Base-by-base conservation (phyloP, 2,329 filamentous ascomycete genomes). In the Alternaria tenuissima region DNA sequence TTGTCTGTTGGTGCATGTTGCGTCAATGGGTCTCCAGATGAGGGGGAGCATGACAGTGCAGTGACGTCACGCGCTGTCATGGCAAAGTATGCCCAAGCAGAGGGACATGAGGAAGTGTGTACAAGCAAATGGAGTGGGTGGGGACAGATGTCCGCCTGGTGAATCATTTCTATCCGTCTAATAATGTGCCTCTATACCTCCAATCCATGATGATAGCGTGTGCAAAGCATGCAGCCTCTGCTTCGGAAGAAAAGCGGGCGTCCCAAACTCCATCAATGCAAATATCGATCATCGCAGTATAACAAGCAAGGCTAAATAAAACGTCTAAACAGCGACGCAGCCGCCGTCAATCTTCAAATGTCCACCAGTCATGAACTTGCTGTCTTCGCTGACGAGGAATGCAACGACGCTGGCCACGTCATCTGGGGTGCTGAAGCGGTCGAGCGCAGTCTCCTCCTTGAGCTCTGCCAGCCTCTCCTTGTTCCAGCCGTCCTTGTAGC, bases 331-430 rank as follows among this genome's bases (percentile, higher is more conserved):
- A 56, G 67, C 70, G 18, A 76, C 68, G 47, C 72, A 69, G 12
- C 75, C 75, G 8, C 75, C 75, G 46, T 76, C 74, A 55, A 77
- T 69, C 64, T 77, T 77, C 65, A 77, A 58, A 47, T 70, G 66
- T 4, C 73, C 73, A 24, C 78, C 78, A 5, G 78, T 79, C 67
- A 80, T 74, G 44, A 80, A 80, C 56, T 73, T 74, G 16, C 77
- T 76, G 61, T 80, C 78, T 26, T 77, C 71, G 57, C 78, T 79
- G 11, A 72, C 78, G 59, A 80, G 62, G 59, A 80, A 80, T 0
- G 74, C 72, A 12, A 79, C 76, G 5, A 79, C 72, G 8, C 74
- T 76, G 4, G 78, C 72, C n/a, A 80, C 71, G 63, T 80, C 78
- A 48, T 77, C 76, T 3, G 75, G 75, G 53, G 71, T 66, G 7